Evolutionary conservation across 306 rosid species (phyloP), one percentile per base, ranked within the genome.

Genomic region (Mimosa pudica): DNA sequence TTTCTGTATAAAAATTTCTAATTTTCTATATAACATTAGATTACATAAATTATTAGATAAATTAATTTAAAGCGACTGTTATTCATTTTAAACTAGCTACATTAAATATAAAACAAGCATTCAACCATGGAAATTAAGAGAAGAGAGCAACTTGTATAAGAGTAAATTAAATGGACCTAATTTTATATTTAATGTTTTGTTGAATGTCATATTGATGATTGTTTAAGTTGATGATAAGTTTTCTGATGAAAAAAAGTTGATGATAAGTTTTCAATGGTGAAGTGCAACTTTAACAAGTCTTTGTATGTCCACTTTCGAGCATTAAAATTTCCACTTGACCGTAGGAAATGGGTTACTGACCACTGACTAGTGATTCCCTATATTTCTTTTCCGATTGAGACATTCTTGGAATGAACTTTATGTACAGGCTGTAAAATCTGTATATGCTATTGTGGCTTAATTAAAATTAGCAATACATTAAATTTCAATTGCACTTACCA

Each of bases 321-420:
- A 7, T 68, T 64, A 52, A 77, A 69, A 30, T 73, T 83, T 86
- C 85, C 73, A 47, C 66, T 81, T 7, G 55, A 78, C 32, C 87
- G 87, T 86, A 67, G 52, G 85, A 54, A 71, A 78, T 24, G 82
- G 82, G 85, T 63, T 33, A 70, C 8, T 60, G 63, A 57, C 32
- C 11, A 18, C 46, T 77, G 85, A 83, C 85, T 67, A 49, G 36
- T 68, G 38, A 75, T 3, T 60, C 7, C 66, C 16, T 18, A 3
- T 30, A 10, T 4, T 36, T 30, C 41, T 61, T 24, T 61, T 30
- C 41, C 41, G 11, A 11, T 60, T 24, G 41, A 61, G 38, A 61
- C 2, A 30, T 30, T 61, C 41, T 10, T 30, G 36, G 67, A 7
- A 61, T 11, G 36, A 30, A 30, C 10, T 61, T 61, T 10, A 30